Conservation (phyloP, 129 eudicot genomes). For the Centaurea solstitialis region DNA sequence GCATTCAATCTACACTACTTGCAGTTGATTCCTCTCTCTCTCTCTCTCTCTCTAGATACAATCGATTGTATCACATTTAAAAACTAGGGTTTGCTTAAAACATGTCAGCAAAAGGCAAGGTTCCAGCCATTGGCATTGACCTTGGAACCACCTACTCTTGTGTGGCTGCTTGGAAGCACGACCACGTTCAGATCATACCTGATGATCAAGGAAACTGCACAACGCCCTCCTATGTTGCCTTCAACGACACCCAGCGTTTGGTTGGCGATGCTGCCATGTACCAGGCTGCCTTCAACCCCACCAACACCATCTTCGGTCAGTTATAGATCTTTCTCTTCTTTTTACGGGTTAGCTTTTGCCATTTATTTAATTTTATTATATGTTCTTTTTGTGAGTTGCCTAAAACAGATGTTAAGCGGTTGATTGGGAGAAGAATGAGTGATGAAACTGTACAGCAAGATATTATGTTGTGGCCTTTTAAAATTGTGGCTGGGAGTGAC, state of each 20-base stretch:
- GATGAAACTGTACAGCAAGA: constrained; percentile 26
- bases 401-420: constrained; percentile 22
- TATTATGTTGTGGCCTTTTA: constrained; percentile 32
- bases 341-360: no score
- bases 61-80: no score
- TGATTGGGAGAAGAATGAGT: constrained; percentile 36
- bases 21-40: no score
- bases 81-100: no score
- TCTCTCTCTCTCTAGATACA: no score
- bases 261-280: constrained; percentile 39
- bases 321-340: no score
- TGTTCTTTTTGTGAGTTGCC: background rate
- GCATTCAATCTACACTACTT: no score
- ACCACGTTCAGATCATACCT: constrained; percentile 32
- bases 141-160: constrained; percentile 42
- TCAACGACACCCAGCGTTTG: constrained; percentile 27
- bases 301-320: constrained; percentile 38
- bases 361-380: no score
- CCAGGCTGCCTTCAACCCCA: constrained; percentile 34
- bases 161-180: constrained; percentile 32
- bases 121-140: constrained; percentile 34
- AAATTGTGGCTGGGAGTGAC: constrained; percentile 18
- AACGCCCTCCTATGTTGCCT: constrained; percentile 40
- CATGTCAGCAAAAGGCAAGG: constrained; percentile 21
- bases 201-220: constrained; percentile 39